Conservation (phyloP, 345 rosid genomes). For the Syzygium aromaticum region DNA sequence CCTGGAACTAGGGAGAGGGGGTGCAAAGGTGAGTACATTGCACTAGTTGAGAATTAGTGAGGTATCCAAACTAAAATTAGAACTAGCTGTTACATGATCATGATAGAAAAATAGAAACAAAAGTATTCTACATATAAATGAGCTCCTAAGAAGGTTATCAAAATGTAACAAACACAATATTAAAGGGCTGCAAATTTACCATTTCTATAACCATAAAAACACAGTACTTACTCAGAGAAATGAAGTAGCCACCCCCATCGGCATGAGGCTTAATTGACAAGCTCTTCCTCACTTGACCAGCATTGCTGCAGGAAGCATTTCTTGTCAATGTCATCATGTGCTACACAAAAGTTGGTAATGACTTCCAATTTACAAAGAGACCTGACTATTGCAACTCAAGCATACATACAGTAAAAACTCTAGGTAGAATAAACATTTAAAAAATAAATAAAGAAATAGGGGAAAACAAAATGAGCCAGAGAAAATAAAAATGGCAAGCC, state of each 20-base stretch:
- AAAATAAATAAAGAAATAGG: background rate
- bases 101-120: background rate
- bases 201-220: background rate
- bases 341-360: background rate
- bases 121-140: background rate
- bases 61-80: background rate
- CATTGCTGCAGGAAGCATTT: conserved; percentile 42
- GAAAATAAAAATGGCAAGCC: background rate
- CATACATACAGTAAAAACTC: background rate
- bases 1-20: background rate
- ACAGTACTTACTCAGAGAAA: conserved; percentile 62
- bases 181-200: background rate
- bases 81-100: background rate
- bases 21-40: background rate
- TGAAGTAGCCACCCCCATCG: conserved; percentile 60
- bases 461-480: background rate
- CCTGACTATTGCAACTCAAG: background rate
- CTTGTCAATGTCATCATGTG: background rate
- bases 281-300: conserved; percentile 93
- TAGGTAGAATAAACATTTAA: background rate
- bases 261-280: conserved; percentile 57
- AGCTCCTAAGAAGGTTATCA: background rate
- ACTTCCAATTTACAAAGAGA: background rate
- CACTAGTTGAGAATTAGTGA: background rate
- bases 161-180: background rate